A percentile compares a stretch with the other conserved stretches of the same genome.
Evolutionary conservation across 2,329 filamentous ascomycete genomes (phyloP).

Genomic region (Claviceps africana): DNA sequence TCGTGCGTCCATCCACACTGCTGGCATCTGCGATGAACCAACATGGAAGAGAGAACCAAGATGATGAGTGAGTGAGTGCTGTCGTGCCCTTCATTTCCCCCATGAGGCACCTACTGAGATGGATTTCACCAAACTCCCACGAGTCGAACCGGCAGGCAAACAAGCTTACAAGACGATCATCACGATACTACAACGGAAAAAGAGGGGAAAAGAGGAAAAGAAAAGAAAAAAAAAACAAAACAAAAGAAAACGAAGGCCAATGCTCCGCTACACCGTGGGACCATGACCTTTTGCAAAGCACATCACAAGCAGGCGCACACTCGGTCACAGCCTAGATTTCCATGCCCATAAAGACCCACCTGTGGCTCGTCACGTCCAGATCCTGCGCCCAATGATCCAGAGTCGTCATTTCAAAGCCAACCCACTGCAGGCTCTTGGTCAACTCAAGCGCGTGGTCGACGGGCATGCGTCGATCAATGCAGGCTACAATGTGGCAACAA

Average conservation of each 20-base stretch:
- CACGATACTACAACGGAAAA: not conserved
- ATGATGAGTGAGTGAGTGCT: not conserved
- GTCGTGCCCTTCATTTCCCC: not conserved
- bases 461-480: slow-evolving; percentile 59
- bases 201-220: not conserved
- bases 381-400: slow-evolving; percentile 60
- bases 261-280: not conserved
- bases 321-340: slow-evolving; percentile 45
- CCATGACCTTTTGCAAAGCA: not conserved
- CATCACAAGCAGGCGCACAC: not conserved
- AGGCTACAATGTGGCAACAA: slow-evolving; percentile 66
- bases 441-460: slow-evolving; percentile 49
- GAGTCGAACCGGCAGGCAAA: not conserved
- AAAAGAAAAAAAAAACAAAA: not conserved
- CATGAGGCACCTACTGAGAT: not conserved
- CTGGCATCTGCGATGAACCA: not conserved
- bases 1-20: not conserved
- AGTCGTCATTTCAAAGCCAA: slow-evolving; percentile 74
- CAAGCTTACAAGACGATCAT: not conserved
- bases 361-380: slow-evolving; percentile 53
- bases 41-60: not conserved
- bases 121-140: not conserved
- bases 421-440: slow-evolving; percentile 79
- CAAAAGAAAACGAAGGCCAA: not conserved
- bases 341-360: slow-evolving; percentile 82